Base-by-base conservation (phyloP, 495 filamentous ascomycete species). In the Hyaloscypha finlandica region DNA sequence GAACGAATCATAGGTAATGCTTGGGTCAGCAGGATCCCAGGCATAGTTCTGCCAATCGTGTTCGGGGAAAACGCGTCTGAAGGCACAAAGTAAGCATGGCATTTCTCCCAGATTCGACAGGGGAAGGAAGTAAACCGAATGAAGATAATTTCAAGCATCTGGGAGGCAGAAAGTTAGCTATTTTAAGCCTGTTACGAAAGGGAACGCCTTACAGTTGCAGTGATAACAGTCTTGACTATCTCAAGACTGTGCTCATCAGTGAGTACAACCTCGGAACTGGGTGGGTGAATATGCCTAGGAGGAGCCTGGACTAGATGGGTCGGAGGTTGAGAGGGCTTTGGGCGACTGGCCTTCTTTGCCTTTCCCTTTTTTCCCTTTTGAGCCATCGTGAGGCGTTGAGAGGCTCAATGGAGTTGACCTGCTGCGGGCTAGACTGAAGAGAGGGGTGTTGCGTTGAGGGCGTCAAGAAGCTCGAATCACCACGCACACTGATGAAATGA, bases 21-120 rank as follows among this genome's bases (percentile, higher is more conserved):
- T 45, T 5, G 68, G 70, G 53, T 74, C 63, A 32, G 59, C 51
- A 20, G 64, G 64, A 51, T 74, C 70, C 48, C 33, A 74, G 9
- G 51, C 22, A 20, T 56, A 64, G 68, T 45, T 52, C 11, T 29
- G 55, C 37, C 29, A 37, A n/a, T 37, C n/a, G 45, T 67, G 19
- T 32, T 52, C 37, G 9, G 63, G 60, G 33, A 73, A 73, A 9
- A 70, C 32, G 35, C 58, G 30, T 35, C 67, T 69, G 19, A 8
- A 25, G 51, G 8, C 16, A 52, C 9, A 16, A 19, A 60, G 55
- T 19, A 54, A 32, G 9, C 61, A 33, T 58, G 1, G 19, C 0
- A 32, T 45, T 16, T 33, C 45, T 9, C 8, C 25, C 25, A 25
- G 25, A 42, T 8, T 31, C 6, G 51, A 63, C 33, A 31, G 57